These are phyloP conservation scores for Testicularia cyperi DNA, from an alignment of 1,284 basidiomycete genomes.

Conservation along the genomic window DNA sequence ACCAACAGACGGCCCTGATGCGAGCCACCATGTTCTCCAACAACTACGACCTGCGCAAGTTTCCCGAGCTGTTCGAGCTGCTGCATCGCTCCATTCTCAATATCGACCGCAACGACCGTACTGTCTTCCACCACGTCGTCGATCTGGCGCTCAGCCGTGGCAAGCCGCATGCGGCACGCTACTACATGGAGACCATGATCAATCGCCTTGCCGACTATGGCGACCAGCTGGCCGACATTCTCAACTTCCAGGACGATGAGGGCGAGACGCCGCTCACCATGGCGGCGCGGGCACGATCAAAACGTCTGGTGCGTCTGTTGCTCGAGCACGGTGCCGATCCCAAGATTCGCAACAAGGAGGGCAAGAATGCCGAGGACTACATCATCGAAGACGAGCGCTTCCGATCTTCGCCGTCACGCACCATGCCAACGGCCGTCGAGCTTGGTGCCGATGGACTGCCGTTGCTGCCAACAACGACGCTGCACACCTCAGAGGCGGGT, in stretches of 20 bases:
- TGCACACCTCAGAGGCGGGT: slow-evolving; percentile 84
- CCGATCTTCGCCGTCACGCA: slow-evolving; percentile 73
- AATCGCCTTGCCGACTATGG: slow-evolving; percentile 89
- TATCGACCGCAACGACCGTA: slow-evolving; percentile 96
- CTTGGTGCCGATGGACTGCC: slow-evolving; percentile 30
- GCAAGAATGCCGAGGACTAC: slow-evolving; percentile 97
- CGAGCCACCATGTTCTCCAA: slow-evolving; percentile 99
- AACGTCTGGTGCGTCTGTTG: slow-evolving; percentile 92
- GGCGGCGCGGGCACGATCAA: slow-evolving; percentile 91
- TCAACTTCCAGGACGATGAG: slow-evolving; percentile 99
- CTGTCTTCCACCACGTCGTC: slow-evolving; percentile 97
- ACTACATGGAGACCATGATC: slow-evolving; percentile 98
- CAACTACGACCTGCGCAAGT: slow-evolving; percentile 99
- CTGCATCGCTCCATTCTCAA: slow-evolving; percentile 96
- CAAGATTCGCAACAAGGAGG: slow-evolving; percentile 90
- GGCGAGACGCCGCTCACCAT: slow-evolving; percentile 96
- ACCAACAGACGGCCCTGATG: slow-evolving; percentile 97
- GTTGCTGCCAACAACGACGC: slow-evolving; percentile 33
- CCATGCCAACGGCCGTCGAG: slow-evolving; percentile 27
- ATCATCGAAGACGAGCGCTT: slow-evolving; percentile 98
- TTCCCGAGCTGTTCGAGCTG: slow-evolving; percentile 94
- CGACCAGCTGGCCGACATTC: slow-evolving; percentile 92
- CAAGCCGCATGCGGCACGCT: slow-evolving; percentile 94
- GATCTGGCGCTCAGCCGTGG: slow-evolving; percentile 98
- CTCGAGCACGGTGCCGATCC: slow-evolving; percentile 97